Evolutionary conservation across 495 filamentous ascomycete genomes (phyloP).

Genomic region (Penicillium manginii): DNA sequence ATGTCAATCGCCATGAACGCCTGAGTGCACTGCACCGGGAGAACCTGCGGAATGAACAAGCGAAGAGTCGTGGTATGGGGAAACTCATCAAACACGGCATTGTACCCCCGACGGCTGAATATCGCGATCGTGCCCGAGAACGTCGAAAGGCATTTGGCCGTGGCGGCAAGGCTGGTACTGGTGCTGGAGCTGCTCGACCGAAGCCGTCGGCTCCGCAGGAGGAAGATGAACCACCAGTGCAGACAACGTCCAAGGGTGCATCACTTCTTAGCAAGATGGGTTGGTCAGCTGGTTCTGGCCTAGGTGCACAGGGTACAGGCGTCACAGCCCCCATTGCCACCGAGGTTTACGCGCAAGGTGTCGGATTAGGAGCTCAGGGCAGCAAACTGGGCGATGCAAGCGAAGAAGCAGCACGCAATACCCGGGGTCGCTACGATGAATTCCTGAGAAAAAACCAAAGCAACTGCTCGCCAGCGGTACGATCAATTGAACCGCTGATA

Average conservation of each 20-base stretch:
- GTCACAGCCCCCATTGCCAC: constrained; percentile 76
- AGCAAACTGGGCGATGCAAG: constrained; percentile 82
- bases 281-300: constrained; percentile 77
- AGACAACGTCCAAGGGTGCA: constrained; percentile 74
- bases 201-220: constrained; percentile 35
- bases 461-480: constrained; percentile 79
- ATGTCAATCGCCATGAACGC: constrained; percentile 77
- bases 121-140: constrained; percentile 84
- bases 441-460: constrained; percentile 79
- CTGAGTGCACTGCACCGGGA: constrained; percentile 72
- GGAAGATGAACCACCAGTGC: constrained; percentile 43
- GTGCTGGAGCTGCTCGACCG: constrained; percentile 35
- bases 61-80: constrained; percentile 59
- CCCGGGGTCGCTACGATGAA: constrained; percentile 67
- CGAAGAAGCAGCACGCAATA: constrained; percentile 77
- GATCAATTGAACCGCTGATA: constrained; percentile 56
- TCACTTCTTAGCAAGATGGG: constrained; percentile 90
- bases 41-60: constrained; percentile 65
- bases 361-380: constrained; percentile 83
- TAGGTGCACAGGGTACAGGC: constrained; percentile 80
- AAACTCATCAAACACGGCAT: constrained; percentile 57
- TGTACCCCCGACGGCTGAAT: constrained; percentile 46
- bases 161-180: constrained; percentile 54
- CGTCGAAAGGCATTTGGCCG: constrained; percentile 76
- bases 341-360: constrained; percentile 79